These are phyloP conservation scores for Botrytis sinoallii DNA, from an alignment of 2,329 filamentous ascomycete genomes.

Conservation along the genomic window DNA sequence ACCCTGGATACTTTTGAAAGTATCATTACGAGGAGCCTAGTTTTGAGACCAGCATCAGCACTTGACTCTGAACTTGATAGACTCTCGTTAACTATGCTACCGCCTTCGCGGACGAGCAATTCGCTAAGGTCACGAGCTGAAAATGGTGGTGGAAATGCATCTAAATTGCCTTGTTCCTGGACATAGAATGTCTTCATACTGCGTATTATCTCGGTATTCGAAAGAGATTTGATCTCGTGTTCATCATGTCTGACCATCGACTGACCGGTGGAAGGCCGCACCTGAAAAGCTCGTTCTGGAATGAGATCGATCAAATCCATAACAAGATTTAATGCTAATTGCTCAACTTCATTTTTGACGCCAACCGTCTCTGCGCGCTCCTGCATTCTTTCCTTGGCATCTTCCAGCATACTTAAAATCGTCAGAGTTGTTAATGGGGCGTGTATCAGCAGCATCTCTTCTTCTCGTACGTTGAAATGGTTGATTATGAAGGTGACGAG, in stretches of 20 bases:
- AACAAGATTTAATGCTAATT: conserved; percentile 47
- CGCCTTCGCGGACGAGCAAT: conserved; percentile 60
- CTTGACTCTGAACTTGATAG: conserved; percentile 43
- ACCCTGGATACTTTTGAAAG: conserved; percentile 50
- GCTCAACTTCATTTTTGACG: conserved; percentile 30
- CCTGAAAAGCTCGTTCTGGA: conserved; percentile 60
- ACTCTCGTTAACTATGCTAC: conserved; percentile 49
- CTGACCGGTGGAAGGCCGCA: conserved; percentile 32
- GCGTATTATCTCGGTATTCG: conserved; percentile 54
- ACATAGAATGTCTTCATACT: conserved; percentile 66
- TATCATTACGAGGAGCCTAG: conserved; percentile 57
- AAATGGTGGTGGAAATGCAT: conserved; percentile 60
- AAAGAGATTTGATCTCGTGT: conserved; percentile 35
- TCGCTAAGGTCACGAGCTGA: conserved; percentile 53
- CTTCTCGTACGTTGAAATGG: conserved; percentile 91
- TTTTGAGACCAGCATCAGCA: conserved; percentile 53
- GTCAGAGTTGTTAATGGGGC: conserved; percentile 74
- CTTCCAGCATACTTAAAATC: conserved; percentile 55
- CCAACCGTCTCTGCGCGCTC: conserved; percentile 31
- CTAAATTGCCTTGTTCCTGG: conserved; percentile 66
- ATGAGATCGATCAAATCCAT: conserved; percentile 60
- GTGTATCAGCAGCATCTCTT: conserved; percentile 89
- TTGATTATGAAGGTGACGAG: conserved; percentile 78
- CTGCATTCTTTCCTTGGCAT: conserved; percentile 44
- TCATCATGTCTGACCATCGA: conserved; percentile 31